Conservation (phyloP, 371 early-diverging fungal genomes). For the Smittium mucronatum region DNA sequence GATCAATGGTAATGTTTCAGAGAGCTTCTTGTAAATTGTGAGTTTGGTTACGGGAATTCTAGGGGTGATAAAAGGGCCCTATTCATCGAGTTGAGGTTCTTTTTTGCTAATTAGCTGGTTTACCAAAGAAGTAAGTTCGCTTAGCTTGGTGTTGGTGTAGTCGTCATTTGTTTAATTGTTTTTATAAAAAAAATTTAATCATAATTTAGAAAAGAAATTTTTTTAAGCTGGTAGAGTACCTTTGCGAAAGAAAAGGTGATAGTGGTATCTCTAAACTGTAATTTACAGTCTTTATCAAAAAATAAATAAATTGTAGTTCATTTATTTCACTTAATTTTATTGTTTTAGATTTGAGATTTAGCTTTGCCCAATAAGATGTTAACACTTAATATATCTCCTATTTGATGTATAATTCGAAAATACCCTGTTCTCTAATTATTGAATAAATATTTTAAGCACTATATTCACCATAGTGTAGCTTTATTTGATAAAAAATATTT, state of each 20-base stretch:
- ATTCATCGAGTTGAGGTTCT: neutral
- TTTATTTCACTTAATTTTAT: neutral
- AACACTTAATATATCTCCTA: neutral
- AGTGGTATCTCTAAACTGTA: neutral
- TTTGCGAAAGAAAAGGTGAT: neutral
- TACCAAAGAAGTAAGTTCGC: neutral
- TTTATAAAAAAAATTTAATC: neutral
- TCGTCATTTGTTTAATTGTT: neutral
- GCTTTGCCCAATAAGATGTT: neutral
- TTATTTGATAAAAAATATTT: too few relatives aligned
- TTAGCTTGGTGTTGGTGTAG: neutral
- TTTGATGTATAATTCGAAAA: neutral
- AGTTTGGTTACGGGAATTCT: neutral
- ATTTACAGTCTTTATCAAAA: neutral
- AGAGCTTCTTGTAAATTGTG: neutral
- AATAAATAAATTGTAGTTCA: neutral
- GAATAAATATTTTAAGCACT: too few relatives aligned
- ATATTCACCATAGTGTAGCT: too few relatives aligned
- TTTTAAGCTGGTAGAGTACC: neutral
- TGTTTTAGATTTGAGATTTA: neutral
- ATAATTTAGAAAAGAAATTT: neutral
- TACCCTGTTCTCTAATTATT: too few relatives aligned
- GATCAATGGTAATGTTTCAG: neutral
- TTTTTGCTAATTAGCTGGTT: neutral
- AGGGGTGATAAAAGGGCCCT: neutral